phyloP scores from a whole-genome alignment of 2,329 filamentous ascomycete genomes.

The Clonostachys solani region DNA sequence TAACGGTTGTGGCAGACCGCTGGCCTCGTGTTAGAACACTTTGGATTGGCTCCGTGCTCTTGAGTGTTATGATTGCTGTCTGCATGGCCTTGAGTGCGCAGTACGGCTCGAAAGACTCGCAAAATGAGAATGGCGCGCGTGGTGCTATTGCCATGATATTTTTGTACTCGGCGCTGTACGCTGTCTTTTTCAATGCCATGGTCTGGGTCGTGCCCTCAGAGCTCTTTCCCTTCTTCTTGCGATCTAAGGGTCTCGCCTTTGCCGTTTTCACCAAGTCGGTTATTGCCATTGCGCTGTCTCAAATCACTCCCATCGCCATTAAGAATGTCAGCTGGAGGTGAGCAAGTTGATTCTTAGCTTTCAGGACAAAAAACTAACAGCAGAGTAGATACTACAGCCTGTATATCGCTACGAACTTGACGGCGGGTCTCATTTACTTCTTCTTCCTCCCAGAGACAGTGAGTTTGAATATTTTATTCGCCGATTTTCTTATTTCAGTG shows the following conservation, averaged over 20 bases:
- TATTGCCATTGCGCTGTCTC: constrained; percentile 18
- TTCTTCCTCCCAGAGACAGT: constrained; percentile 24
- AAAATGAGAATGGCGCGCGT: constrained; percentile 11
- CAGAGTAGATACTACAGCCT: constrained; percentile 15
- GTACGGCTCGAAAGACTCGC: constrained; percentile 6
- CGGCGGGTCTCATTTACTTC: constrained; percentile 16
- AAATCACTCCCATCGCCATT: constrained; percentile 16
- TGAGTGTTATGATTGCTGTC: constrained; percentile 12
- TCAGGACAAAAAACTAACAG: neutral
- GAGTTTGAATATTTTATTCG: neutral
- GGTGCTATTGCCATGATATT: constrained; percentile 23
- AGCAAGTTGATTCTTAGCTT: neutral
- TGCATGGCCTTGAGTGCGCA: constrained; percentile 16
- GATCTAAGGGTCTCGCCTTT: constrained; percentile 11
- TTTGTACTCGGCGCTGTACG: constrained; percentile 18
- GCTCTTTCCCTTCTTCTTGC: constrained; percentile 17
- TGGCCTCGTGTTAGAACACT: constrained; percentile 15
- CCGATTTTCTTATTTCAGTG: no score
- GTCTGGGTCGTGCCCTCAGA: constrained; percentile 21
- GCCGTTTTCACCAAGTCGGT: constrained; percentile 16
- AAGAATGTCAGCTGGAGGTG: constrained; percentile 12
- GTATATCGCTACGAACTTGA: constrained; percentile 19
- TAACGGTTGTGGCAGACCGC: constrained; percentile 17
- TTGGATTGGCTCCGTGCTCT: constrained; percentile 9
- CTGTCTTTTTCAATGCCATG: constrained; percentile 24